Evolutionary conservation across 805 yeast genomes (phyloP).

Genomic region (Ogataea philodendri): DNA sequence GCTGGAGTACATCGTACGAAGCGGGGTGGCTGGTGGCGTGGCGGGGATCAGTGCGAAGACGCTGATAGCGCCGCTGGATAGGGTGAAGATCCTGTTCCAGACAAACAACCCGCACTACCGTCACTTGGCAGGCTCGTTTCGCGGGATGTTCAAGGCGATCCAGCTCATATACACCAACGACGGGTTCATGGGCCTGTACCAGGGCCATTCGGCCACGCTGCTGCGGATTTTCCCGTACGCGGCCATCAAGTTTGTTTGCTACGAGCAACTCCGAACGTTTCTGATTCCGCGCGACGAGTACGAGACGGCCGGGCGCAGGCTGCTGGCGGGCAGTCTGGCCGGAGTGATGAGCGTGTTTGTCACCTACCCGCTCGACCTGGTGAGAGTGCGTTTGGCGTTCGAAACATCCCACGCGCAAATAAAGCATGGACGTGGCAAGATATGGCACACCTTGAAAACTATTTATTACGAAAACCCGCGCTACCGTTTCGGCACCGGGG

Average conservation of each 20-base stretch:
- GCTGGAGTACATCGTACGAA: conserved; percentile 71
- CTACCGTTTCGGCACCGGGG: conserved; percentile 30
- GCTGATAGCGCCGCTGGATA: conserved; percentile 88
- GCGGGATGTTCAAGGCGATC: conserved; percentile 75
- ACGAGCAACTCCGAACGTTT: conserved; percentile 82
- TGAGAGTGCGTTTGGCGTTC: conserved; percentile 89
- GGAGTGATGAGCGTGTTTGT: conserved; percentile 84
- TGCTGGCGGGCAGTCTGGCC: conserved; percentile 85
- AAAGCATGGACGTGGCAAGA: conserved; percentile 32
- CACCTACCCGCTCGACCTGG: conserved; percentile 89
- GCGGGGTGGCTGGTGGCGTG: conserved; percentile 91
- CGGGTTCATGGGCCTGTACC: conserved; percentile 80
- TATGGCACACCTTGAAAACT: conserved; percentile 29
- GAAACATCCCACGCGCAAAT: conserved; percentile 51
- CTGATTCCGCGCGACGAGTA: conserved; percentile 70
- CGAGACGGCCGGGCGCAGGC: conserved; percentile 79
- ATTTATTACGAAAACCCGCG: conserved; percentile 37
- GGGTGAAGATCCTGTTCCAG: conserved; percentile 93
- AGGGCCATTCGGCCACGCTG: conserved; percentile 94
- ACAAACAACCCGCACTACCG: conserved; percentile 88
- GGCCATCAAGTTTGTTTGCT: conserved; percentile 92
- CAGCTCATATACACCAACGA: conserved; percentile 61
- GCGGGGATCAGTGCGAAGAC: conserved; percentile 98
- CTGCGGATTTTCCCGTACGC: conserved; percentile 94
- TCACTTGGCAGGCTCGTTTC: conserved; percentile 74